Evolutionary conservation across 495 filamentous ascomycete species (phyloP).

Genomic region (Aspergillus coremiiformis): DNA sequence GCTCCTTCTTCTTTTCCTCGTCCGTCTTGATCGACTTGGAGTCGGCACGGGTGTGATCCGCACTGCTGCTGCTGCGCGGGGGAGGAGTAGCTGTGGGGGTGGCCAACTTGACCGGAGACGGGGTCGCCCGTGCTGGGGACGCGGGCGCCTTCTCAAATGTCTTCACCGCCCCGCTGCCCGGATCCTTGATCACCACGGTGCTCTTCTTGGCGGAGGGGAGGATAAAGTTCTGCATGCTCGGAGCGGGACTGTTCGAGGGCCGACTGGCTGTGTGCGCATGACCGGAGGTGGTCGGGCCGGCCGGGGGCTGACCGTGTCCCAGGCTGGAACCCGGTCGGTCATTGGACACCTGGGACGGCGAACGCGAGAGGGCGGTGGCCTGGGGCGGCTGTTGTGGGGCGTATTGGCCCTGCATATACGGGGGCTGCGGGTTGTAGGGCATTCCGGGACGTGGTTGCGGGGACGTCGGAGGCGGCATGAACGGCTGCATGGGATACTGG

Average conservation of each 20-base stretch:
- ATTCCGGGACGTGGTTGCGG: slow-evolving; percentile 49
- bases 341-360: slow-evolving; percentile 69
- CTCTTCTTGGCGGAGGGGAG: slow-evolving; percentile 55
- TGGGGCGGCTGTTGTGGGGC: slow-evolving; percentile 48
- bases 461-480: slow-evolving; percentile 41
- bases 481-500: slow-evolving; percentile 41
- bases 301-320: slow-evolving; percentile 55
- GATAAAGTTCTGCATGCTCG: slow-evolving; percentile 43
- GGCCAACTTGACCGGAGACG: slow-evolving; percentile 53
- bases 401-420: slow-evolving; percentile 44
- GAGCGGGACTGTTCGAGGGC: slow-evolving; percentile 46
- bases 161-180: slow-evolving; percentile 58
- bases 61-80: slow-evolving; percentile 44
- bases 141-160: slow-evolving; percentile 51
- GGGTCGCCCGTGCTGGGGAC: slow-evolving; percentile 48
- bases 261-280: slow-evolving; percentile 54
- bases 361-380: slow-evolving; percentile 69
- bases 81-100: slow-evolving; percentile 60
- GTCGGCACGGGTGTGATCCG: slow-evolving; percentile 53
- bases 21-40: slow-evolving; percentile 56
- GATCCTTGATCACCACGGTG: slow-evolving; percentile 71
- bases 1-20: slow-evolving; percentile 62
- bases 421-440: slow-evolving; percentile 40
- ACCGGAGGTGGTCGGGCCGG: slow-evolving; percentile 49
- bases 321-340: slow-evolving; percentile 76